A percentile compares a stretch with the other conserved stretches of the same genome.
These are phyloP conservation scores for Coemansia sp. DNA, from an alignment of 192 early-diverging fungal genomes.

Conservation along the genomic window DNA sequence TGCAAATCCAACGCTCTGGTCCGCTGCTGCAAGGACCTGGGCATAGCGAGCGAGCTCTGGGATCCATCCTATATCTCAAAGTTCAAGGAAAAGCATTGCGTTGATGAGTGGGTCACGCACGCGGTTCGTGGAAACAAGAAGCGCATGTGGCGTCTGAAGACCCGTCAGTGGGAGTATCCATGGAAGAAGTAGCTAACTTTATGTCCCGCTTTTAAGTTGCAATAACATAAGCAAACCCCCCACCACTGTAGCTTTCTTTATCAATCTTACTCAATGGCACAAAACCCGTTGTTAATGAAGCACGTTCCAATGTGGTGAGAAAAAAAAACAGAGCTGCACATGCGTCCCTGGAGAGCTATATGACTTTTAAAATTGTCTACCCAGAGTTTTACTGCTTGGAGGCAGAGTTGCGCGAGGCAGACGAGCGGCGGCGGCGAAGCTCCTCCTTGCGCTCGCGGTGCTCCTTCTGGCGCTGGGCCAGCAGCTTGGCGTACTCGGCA, in stretches of 20 bases:
- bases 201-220: neutral
- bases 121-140: slow-evolving; percentile 73
- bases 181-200: slow-evolving; percentile 44
- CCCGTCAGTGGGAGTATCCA: slow-evolving; percentile 64
- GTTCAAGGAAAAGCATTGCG: slow-evolving; percentile 81
- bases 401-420: slow-evolving; percentile 56
- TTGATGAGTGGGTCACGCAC: slow-evolving; percentile 73
- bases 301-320: slow-evolving; percentile 5
- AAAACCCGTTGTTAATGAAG: slow-evolving; percentile 1
- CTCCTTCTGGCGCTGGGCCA: slow-evolving; percentile 94
- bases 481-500: slow-evolving; percentile 77
- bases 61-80: slow-evolving; percentile 85
- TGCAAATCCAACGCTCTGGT: slow-evolving; percentile 91
- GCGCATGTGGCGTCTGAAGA: slow-evolving; percentile 84
- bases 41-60: slow-evolving; percentile 88
- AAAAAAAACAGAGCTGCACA: slow-evolving; percentile 4
- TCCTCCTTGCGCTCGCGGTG: slow-evolving; percentile 85
- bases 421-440: slow-evolving; percentile 56
- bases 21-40: slow-evolving; percentile 97
- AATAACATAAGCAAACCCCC: neutral
- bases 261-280: neutral
- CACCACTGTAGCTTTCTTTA: neutral
- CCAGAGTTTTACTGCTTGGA: slow-evolving; percentile 55
- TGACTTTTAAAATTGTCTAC: slow-evolving; percentile 23
- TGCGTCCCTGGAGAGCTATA: slow-evolving; percentile 17